phyloP scores from a whole-genome alignment of 1,284 basidiomycete genomes.

The Baeospora myosura region DNA sequence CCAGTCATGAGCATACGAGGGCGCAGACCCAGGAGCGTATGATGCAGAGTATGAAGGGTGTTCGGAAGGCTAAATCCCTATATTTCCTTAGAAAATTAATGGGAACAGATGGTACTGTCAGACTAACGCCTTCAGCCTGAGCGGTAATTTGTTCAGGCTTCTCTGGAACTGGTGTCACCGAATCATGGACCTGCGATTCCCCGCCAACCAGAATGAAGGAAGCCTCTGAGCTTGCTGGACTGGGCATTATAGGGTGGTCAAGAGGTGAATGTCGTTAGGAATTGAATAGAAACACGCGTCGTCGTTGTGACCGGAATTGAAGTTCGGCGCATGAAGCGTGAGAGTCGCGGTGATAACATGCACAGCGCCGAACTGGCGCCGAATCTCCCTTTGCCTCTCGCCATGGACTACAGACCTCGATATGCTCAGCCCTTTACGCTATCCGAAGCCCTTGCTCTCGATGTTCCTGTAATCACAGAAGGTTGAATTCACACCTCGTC shows the following conservation, averaged over 20 bases:
- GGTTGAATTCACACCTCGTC: conserved; percentile 33
- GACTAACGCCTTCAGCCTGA: too few relatives aligned
- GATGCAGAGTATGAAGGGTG: conserved; percentile 37
- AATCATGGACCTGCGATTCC: conserved; percentile 11
- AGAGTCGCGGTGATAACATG: too few relatives aligned
- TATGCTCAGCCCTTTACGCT: conserved; percentile 73
- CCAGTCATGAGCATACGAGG: conserved; percentile 71
- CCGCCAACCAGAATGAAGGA: conserved; percentile 27
- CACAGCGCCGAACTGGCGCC: too few relatives aligned
- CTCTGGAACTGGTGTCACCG: not conserved
- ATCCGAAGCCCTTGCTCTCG: conserved; percentile 56
- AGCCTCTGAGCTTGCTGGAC: conserved; percentile 20
- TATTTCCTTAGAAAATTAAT: too few relatives aligned
- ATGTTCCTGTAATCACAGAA: conserved; percentile 62
- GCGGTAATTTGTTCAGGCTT: conserved; percentile 4
- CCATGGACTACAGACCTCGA: conserved; percentile 60
- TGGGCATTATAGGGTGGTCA: not conserved
- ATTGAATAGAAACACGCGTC: too few relatives aligned
- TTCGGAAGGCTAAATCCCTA: conserved; percentile 5
- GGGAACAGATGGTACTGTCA: too few relatives aligned
- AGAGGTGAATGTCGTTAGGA: not conserved
- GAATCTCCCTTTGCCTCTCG: conserved; percentile 1
- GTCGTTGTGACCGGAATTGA: too few relatives aligned
- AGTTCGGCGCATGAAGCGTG: too few relatives aligned
- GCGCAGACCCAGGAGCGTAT: conserved; percentile 38